phyloP scores from a whole-genome alignment of 805 yeast genomes.

The Priceomyces castillae region DNA sequence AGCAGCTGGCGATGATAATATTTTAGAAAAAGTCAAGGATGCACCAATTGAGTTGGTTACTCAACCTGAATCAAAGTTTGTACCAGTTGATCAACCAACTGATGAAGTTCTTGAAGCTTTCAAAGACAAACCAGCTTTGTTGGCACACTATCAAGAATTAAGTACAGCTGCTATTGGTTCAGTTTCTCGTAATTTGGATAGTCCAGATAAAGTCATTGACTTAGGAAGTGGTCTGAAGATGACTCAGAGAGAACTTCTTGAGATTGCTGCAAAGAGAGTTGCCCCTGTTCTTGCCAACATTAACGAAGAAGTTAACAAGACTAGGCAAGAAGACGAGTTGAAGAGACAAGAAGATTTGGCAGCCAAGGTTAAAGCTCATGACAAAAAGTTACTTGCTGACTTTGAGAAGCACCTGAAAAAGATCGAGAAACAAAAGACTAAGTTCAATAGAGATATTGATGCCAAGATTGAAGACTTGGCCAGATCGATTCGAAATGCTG shows the following conservation, averaged over 20 bases:
- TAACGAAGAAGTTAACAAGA: constrained; percentile 47
- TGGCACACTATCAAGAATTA: constrained; percentile 48
- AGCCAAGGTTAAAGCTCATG: constrained; percentile 34
- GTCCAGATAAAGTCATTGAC: constrained; percentile 48
- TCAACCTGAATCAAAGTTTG: constrained; percentile 32
- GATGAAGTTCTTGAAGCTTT: constrained; percentile 35
- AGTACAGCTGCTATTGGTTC: constrained; percentile 48
- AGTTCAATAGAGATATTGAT: constrained; percentile 43
- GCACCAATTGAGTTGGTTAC: constrained; percentile 34
- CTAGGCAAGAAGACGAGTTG: constrained; percentile 43
- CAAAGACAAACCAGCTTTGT: constrained; percentile 47
- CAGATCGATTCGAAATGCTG: constrained; percentile 24
- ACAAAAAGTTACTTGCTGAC: constrained; percentile 32
- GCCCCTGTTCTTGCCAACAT: constrained; percentile 52
- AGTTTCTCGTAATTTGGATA: constrained; percentile 43
- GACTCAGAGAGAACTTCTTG: constrained; percentile 55
- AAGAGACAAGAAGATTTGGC: constrained; percentile 38
- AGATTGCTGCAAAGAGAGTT: constrained; percentile 53
- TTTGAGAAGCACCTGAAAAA: constrained; percentile 37
- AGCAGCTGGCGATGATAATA: constrained; percentile 24
- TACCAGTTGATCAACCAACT: constrained; percentile 36
- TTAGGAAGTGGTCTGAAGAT: constrained; percentile 54
- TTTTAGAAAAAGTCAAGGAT: constrained; percentile 26
- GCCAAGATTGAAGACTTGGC: constrained; percentile 24
- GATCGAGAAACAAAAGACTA: constrained; percentile 35